phyloP scores from a whole-genome alignment of 805 yeast species.

The Saturnispora kantuleensis region DNA sequence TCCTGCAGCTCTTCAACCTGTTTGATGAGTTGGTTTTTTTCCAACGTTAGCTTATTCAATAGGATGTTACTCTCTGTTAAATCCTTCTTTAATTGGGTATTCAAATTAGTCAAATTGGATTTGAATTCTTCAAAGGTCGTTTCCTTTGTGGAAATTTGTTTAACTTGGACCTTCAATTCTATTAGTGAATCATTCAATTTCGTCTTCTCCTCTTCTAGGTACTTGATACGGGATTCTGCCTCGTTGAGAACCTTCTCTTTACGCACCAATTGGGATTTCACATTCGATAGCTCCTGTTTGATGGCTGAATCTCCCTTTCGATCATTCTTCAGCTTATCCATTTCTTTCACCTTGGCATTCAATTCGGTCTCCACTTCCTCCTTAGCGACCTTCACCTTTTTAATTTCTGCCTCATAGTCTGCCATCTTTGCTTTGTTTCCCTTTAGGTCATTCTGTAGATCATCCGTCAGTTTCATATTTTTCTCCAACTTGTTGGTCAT shows the following conservation, averaged over 20 bases:
- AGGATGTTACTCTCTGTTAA: constrained; percentile 28
- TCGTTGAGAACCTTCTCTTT: constrained; percentile 35
- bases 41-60: constrained; percentile 33
- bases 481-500: constrained; percentile 20
- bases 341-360: constrained; percentile 15
- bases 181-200: constrained; percentile 30
- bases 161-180: constrained; percentile 32
- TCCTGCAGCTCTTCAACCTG: constrained; percentile 32
- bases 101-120: constrained; percentile 31
- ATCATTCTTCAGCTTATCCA: constrained; percentile 32
- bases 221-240: constrained; percentile 28
- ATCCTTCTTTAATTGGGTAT: constrained; percentile 29
- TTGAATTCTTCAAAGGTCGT: constrained; percentile 30
- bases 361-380: constrained; percentile 30
- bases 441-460: constrained; percentile 15
- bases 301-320: constrained; percentile 33
- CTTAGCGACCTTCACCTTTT: constrained; percentile 19
- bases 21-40: constrained; percentile 31
- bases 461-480: constrained; percentile 12
- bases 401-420: constrained; percentile 23
- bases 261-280: constrained; percentile 34
- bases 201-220: constrained; percentile 31
- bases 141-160: constrained; percentile 31
- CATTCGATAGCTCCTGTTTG: constrained; percentile 39
- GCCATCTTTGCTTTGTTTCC: constrained; percentile 10